phyloP scores from a whole-genome alignment of 805 yeast genomes.

The Saccharomycopsis amapae region DNA sequence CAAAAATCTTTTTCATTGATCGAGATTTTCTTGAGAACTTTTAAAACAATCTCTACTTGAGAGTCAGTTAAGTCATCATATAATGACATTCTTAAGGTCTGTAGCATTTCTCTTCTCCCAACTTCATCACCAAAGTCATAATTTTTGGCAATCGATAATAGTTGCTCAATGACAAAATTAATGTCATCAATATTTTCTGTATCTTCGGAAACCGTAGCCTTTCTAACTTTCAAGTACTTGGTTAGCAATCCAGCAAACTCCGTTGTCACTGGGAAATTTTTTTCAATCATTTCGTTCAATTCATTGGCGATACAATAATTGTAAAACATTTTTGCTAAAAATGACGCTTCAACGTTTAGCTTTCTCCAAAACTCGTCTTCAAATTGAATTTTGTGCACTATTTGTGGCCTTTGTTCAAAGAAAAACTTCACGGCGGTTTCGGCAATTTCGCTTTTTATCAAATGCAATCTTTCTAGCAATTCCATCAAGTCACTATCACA shows the following conservation, averaged over 20 bases:
- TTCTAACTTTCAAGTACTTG: conserved; percentile 47
- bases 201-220: conserved; percentile 24
- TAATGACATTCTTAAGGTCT: conserved; percentile 51
- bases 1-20: conserved; percentile 79
- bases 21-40: conserved; percentile 63
- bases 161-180: conserved; percentile 70
- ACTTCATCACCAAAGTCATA: conserved; percentile 87
- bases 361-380: conserved; percentile 62
- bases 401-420: conserved; percentile 55
- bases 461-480: conserved; percentile 64
- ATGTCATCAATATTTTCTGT: conserved; percentile 30
- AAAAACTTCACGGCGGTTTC: conserved; percentile 58
- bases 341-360: conserved; percentile 67
- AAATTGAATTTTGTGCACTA: conserved; percentile 51
- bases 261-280: conserved; percentile 72
- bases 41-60: conserved; percentile 48
- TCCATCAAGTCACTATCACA: conserved; percentile 65
- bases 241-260: conserved; percentile 55
- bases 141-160: conserved; percentile 55
- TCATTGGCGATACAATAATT: conserved; percentile 53
- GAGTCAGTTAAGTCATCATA: conserved; percentile 49
- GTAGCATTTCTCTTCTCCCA: conserved; percentile 74
- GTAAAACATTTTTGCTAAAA: conserved; percentile 61
- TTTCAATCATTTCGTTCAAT: conserved; percentile 50
- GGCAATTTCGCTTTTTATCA: conserved; percentile 60